Base-by-base conservation (phyloP, 768 basidiomycete genomes). In the Xanthoconium stramineum region DNA sequence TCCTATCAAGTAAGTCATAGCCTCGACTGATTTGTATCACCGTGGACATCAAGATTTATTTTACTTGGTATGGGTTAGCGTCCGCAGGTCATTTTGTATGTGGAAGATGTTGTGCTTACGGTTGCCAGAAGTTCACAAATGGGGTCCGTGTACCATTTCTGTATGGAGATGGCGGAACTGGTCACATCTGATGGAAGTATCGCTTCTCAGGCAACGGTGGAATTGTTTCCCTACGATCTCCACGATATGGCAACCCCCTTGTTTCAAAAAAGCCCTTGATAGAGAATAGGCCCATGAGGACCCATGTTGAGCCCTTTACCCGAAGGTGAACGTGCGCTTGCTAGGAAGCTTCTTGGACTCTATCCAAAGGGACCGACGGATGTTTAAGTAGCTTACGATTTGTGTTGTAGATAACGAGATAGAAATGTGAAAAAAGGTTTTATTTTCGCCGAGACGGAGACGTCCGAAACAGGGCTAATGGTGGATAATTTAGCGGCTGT, bases 391-490 rank as follows among this genome's bases (percentile, higher is more conserved):
- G 56, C 29, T 14, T 30, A 39, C 40, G 45, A 47, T 39, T 46
- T 49, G 28, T 43, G 36, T 3, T 10, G 42, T 17, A 11, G 55
- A 42, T 20, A 39, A n/a, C 45, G 50, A 43, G 11, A 15, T 5
- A 40, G 20, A 28, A 29, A 49, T 19, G 44, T 40, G 53, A 52
- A 45, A 42, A 37, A 24, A 13, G 4, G 5, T n/a, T 36, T 38
- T 57, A 59, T 59, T 66, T 57, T 55, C 52, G 56, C 59, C 52
- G 53, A 5, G 60, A 65, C 47, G 57, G 44, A 51, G 53, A 45
- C 11, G 8, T 36, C 46, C 30, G 55, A 37, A 45, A 32, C 50
- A 47, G 53, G n/a, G 11, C 28, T 9, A 42, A 58, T n/a, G 52
- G 50, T 57, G 47, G 20, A 55, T 19, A n/a, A 36, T 20, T 48